Evolutionary conservation across 495 filamentous ascomycete species (phyloP).

Genomic region (Hypomontagnella monticulosa): DNA sequence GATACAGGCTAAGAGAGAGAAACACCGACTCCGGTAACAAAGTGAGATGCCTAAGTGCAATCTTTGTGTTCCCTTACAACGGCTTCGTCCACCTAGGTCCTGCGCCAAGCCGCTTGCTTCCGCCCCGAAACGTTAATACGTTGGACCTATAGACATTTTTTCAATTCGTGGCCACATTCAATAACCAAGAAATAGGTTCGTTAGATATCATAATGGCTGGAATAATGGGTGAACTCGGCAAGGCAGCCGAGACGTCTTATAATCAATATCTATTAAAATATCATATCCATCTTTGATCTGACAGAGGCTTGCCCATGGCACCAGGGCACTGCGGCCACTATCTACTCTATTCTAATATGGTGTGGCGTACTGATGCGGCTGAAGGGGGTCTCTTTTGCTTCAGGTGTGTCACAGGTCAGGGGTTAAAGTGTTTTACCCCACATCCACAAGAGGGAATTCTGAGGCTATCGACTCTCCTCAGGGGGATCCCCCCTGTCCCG

Average conservation of each 20-base stretch:
- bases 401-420: conserved; percentile 62
- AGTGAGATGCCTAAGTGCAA: not conserved
- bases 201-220: no score
- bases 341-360: not conserved
- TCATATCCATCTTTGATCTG: not conserved
- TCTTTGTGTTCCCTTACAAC: no score
- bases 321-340: no score
- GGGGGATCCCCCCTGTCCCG: not conserved
- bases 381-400: conserved; percentile 48
- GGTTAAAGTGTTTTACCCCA: conserved; percentile 48
- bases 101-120: no score
- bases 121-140: no score
- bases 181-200: no score
- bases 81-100: no score
- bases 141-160: no score
- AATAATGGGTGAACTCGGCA: no score
- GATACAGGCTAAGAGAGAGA: conserved; percentile 6
- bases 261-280: not conserved
- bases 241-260: not conserved
- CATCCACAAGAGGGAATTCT: conserved; percentile 31
- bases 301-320: not conserved
- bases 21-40: not conserved
- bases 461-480: conserved; percentile 33
- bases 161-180: no score
- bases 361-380: conserved; percentile 39